These are phyloP conservation scores for Phytophthora pinifolia DNA, from an alignment of 352 stramenopile species.

Conservation along the genomic window DNA sequence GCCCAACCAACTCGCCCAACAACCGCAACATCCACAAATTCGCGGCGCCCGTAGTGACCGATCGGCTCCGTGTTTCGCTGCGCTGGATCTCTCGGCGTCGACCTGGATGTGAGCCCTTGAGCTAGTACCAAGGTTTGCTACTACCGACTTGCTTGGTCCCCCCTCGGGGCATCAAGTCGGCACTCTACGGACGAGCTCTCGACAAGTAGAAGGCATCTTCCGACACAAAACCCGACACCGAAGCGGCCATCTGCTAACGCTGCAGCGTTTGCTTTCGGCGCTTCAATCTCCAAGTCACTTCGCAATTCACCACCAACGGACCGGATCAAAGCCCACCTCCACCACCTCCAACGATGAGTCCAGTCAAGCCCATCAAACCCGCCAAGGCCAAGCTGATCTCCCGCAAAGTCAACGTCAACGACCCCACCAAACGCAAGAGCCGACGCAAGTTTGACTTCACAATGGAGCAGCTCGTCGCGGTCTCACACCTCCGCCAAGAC, in stretches of 20 bases:
- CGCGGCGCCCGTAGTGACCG: neutral
- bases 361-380: too few relatives aligned
- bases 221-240: neutral
- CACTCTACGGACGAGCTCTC: too few relatives aligned
- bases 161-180: neutral
- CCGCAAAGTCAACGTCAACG: neutral
- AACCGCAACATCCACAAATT: slow-evolving; percentile 27
- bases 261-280: neutral
- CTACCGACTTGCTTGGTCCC: slow-evolving; percentile 11
- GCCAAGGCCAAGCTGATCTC: neutral
- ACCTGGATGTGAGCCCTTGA: slow-evolving; percentile 17
- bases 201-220: neutral
- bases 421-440: slow-evolving; percentile 30
- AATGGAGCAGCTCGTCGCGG: slow-evolving; percentile 35
- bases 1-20: too few relatives aligned
- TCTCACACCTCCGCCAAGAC: slow-evolving; percentile 51
- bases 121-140: slow-evolving; percentile 10
- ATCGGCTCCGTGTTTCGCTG: neutral
- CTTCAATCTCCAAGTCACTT: slow-evolving; percentile 25
- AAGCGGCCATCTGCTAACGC: neutral
- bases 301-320: slow-evolving; percentile 18
- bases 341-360: neutral
- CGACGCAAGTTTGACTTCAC: slow-evolving; percentile 52
- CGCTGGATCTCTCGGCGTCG: slow-evolving; percentile 18
- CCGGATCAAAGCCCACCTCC: slow-evolving; percentile 2